Percentiles rank a stretch among this genome's conserved stretches.
Conservation (phyloP, 2,329 filamentous ascomycete species). For the Pyrenophora teres region DNA sequence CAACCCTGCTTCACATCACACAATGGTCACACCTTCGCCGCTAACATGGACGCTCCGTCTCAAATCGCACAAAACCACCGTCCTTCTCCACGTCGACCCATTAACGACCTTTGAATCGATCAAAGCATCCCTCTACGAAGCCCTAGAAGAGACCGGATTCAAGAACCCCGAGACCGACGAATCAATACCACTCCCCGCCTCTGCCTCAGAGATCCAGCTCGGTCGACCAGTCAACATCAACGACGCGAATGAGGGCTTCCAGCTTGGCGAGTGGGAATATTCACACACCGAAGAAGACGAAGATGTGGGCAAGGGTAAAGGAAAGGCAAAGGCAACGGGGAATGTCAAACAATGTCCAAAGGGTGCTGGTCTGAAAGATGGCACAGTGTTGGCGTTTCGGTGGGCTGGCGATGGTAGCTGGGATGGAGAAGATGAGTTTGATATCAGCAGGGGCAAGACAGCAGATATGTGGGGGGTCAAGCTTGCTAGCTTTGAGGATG, state of each 20-base stretch:
- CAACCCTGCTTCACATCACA: not conserved
- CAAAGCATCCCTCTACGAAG: constrained; percentile 50
- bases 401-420: constrained; percentile 38
- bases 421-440: constrained; percentile 23
- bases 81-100: constrained; percentile 54
- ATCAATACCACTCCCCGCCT: constrained; percentile 46
- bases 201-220: constrained; percentile 48
- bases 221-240: constrained; percentile 49
- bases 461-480: constrained; percentile 42
- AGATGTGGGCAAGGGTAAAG: constrained; percentile 45
- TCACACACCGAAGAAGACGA: constrained; percentile 31
- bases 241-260: constrained; percentile 49
- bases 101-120: constrained; percentile 48
- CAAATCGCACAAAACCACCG: constrained; percentile 53
- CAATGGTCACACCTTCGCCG: constrained; percentile 32
- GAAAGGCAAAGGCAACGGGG: constrained; percentile 34
- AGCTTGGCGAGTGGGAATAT: constrained; percentile 42
- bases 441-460: constrained; percentile 9
- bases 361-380: constrained; percentile 43
- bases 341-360: constrained; percentile 40
- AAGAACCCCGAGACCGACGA: constrained; percentile 38
- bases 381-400: constrained; percentile 44
- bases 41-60: constrained; percentile 52
- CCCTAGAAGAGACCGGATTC: constrained; percentile 48
- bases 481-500: constrained; percentile 45